Evolutionary conservation across 2,329 filamentous ascomycete genomes (phyloP), one percentile per base, ranked within the genome.

Genomic region (Penicillium freii): DNA sequence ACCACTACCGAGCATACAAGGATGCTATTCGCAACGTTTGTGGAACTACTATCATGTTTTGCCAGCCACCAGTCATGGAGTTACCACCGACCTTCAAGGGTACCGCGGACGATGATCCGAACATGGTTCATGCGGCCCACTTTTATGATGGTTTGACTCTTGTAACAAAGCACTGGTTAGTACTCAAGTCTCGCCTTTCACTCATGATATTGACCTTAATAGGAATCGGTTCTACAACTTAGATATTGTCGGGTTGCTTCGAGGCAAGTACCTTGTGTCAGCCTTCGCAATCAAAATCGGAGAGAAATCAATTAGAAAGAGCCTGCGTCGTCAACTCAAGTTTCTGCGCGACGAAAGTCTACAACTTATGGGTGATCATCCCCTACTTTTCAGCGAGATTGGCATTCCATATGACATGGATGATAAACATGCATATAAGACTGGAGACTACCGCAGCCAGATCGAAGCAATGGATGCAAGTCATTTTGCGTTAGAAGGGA

Each of bases 321-420:
- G 91, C 72, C 88, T 99, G 75, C 85, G 85, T 42, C 90, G 96
- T 62, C 94, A 99, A 70, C 82, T 99, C 38, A 85, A 85, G 6
- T 88, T 88, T 0, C 89, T 99, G 49, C 84, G 87, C 48, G 83
- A 95, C 63, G 94, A 99, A 75, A 95, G 93, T 0, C 77, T 89
- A 17, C 88, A 96, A 54, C 87, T 91, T 58, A 91, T 92, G 80
- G 94, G 94, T 19, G 86, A 89, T 23, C 92, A 95, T 66, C 94
- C 94, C 0, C 91, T 92, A 65, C 77, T 99, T 4, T 86, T 96
- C 73, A 95, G 91, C 0, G 94, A 99, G 72, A 97, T 97, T 68
- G 94, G 94, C 7, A 97, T 99, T 57, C 94, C 94, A 0, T 99
- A 96, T 71, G 94, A 99, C 71, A 97, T 99, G 95, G 93, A 99